phyloP scores from a whole-genome alignment of 306 rosid genomes.

The Pachyrhizus erosus region DNA sequence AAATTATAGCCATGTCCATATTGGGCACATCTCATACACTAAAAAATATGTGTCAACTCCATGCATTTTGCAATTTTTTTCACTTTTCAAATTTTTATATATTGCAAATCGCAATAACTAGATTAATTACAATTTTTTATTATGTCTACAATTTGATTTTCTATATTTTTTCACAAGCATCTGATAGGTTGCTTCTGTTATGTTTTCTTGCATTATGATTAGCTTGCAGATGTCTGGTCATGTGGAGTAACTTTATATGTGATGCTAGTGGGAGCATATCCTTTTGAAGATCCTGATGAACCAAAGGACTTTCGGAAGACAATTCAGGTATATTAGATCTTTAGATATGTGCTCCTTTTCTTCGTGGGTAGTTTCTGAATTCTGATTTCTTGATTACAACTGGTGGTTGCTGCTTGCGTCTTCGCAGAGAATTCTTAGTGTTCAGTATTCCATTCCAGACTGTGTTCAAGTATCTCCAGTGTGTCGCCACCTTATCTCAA shows the following conservation, averaged over 20 bases:
- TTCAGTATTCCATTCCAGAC: constrained; percentile 84
- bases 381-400: constrained; percentile 38
- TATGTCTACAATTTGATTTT: too few relatives aligned
- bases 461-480: constrained; percentile 67
- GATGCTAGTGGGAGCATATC: constrained; percentile 87
- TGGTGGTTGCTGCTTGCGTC: constrained; percentile 31
- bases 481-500: constrained; percentile 78
- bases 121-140: neutral
- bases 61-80: neutral
- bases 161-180: too few relatives aligned
- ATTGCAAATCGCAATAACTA: neutral
- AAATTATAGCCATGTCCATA: neutral
- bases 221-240: constrained; percentile 97
- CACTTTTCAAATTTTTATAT: neutral
- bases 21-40: neutral
- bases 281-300: constrained; percentile 90
- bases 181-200: constrained; percentile 32
- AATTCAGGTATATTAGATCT: constrained; percentile 64
- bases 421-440: constrained; percentile 78
- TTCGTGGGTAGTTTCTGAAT: neutral
- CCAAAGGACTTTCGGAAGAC: constrained; percentile 89
- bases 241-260: constrained; percentile 93
- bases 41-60: neutral
- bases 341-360: constrained; percentile 3
- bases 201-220: constrained; percentile 45